A percentile compares a stretch with the other conserved stretches of the same genome.
These are phyloP conservation scores for Penicillium cosmopolitanum DNA, from an alignment of 495 filamentous ascomycete species.

Conservation along the genomic window DNA sequence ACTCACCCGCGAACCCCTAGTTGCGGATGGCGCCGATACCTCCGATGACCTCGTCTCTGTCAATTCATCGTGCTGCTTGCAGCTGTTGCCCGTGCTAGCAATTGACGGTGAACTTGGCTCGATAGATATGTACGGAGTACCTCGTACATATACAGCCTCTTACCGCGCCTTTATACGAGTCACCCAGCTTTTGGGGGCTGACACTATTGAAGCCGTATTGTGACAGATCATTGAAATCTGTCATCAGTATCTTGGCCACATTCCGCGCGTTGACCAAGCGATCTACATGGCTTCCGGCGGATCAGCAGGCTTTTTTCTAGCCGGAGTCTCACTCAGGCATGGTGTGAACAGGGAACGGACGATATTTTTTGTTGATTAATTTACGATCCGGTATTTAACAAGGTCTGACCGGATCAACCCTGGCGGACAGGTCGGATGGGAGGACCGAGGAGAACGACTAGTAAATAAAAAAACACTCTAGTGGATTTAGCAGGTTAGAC, in stretches of 20 bases:
- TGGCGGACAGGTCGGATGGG: conserved; percentile 9
- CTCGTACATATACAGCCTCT: background rate
- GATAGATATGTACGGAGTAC: conserved; percentile 1
- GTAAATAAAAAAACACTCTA: conserved; percentile 7
- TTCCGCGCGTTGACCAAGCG: conserved; percentile 18
- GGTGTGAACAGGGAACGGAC: conserved; percentile 3
- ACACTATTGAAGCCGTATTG: conserved; percentile 10
- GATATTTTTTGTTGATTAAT: background rate
- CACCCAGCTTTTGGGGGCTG: conserved; percentile 1
- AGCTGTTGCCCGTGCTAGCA: conserved; percentile 1
- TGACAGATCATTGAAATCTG: conserved; percentile 20
- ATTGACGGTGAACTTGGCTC: conserved; percentile 1
- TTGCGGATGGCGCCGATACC: conserved; percentile 21
- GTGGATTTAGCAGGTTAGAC: background rate
- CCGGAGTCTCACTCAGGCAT: conserved; percentile 7
- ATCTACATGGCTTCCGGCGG: conserved; percentile 6
- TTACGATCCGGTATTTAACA: conserved; percentile 1
- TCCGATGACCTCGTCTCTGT: conserved; percentile 11
- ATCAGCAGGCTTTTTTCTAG: conserved; percentile 9
- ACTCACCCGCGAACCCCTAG: conserved; percentile 17
- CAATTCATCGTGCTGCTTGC: background rate
- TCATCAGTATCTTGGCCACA: conserved; percentile 9
- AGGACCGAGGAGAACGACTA: conserved; percentile 9
- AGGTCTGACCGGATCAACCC: background rate
- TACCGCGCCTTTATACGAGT: background rate